Conservation (phyloP, 1,284 basidiomycete genomes). For the Ustilago cynodontis region DNA sequence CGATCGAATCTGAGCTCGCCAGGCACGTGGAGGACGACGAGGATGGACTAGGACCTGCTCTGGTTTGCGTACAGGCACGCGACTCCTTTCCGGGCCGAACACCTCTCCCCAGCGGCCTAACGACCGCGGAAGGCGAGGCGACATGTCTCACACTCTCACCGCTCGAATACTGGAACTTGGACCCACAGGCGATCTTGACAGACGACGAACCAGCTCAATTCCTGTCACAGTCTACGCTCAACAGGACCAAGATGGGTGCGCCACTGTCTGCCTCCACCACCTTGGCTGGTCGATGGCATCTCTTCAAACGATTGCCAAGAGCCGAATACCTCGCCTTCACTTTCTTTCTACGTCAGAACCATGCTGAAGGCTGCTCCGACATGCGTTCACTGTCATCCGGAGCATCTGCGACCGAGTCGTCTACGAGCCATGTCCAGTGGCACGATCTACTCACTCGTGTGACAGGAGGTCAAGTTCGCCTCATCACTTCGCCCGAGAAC, state of each 20-base stretch:
- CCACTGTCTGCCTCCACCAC: conserved; percentile 64
- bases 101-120: background rate
- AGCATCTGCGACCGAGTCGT: background rate
- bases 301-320: conserved; percentile 62
- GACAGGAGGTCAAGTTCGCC: conserved; percentile 55
- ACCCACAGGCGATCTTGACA: conserved; percentile 28
- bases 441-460: conserved; percentile 50
- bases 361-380: conserved; percentile 17
- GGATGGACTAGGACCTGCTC: background rate
- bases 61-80: conserved; percentile 34
- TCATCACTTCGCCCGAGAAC: conserved; percentile 51
- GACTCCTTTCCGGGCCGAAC: conserved; percentile 41
- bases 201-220: conserved; percentile 54
- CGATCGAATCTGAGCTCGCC: conserved; percentile 45
- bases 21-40: background rate
- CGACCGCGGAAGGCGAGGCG: background rate
- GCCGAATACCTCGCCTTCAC: conserved; percentile 67
- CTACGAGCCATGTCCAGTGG: conserved; percentile 36
- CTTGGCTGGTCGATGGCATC: conserved; percentile 64
- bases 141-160: conserved; percentile 63
- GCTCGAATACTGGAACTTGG: conserved; percentile 60
- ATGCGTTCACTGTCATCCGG: background rate
- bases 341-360: conserved; percentile 56
- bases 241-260: conserved; percentile 42
- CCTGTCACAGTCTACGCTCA: conserved; percentile 44